These are phyloP conservation scores for Trichoderma brevicompactum DNA, from an alignment of 2,329 filamentous ascomycete genomes.

Conservation along the genomic window DNA sequence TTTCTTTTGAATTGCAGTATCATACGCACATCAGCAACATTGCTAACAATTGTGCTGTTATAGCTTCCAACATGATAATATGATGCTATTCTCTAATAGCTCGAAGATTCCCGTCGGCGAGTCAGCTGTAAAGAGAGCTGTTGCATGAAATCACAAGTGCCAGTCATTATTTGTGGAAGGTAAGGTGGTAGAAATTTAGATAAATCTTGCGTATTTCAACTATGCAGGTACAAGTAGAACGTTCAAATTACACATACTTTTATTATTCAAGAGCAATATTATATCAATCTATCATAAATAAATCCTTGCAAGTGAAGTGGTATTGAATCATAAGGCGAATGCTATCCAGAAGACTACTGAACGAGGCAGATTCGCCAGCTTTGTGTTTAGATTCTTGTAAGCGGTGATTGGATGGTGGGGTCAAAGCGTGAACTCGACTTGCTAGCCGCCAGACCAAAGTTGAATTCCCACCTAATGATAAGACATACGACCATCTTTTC, in stretches of 20 bases:
- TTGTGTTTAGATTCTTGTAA: neutral
- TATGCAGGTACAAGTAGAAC: neutral
- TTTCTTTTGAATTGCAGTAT: neutral
- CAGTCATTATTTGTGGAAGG: neutral
- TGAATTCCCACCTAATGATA: slow-evolving; percentile 5
- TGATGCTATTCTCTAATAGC: neutral
- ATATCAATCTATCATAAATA: neutral
- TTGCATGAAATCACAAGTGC: neutral
- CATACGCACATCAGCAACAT: neutral
- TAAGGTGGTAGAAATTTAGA: neutral
- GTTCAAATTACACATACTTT: neutral
- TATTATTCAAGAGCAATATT: neutral
- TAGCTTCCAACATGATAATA: neutral
- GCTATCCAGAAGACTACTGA: too few relatives aligned
- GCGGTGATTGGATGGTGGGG: slow-evolving; percentile 8
- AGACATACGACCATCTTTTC: neutral
- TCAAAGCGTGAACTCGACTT: slow-evolving; percentile 18
- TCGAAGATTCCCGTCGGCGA: neutral
- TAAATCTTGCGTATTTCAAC: neutral
- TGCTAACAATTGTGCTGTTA: slow-evolving; percentile 16
- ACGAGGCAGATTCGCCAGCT: neutral
- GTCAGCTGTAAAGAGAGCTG: neutral
- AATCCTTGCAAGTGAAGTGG: neutral
- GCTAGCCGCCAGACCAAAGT: neutral
- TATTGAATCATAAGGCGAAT: too few relatives aligned